Percentiles rank a stretch among this genome's conserved stretches.
phyloP scores from a whole-genome alignment of 768 basidiomycete species.

The Lactarius akahatsu region DNA sequence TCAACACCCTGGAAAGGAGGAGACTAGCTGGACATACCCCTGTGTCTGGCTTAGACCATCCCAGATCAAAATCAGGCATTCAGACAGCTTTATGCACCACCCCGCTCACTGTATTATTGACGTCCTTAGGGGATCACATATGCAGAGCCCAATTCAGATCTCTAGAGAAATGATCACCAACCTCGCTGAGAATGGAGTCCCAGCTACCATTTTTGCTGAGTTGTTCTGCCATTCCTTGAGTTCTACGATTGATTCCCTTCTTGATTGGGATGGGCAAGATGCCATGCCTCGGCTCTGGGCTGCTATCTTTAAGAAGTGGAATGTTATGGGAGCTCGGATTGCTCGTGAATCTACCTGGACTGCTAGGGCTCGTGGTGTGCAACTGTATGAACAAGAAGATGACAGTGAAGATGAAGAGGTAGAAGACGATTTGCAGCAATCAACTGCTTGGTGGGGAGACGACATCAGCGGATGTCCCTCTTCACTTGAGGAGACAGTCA shows the following conservation, averaged over 20 bases:
- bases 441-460: constrained; percentile 72
- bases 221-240: constrained; percentile 31
- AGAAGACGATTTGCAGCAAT: constrained; percentile 37
- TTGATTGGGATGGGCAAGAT: constrained; percentile 29
- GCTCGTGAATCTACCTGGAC: constrained; percentile 31
- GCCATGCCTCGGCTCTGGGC: constrained; percentile 32
- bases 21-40: constrained; percentile 24
- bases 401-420: constrained; percentile 32
- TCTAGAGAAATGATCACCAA: constrained; percentile 62
- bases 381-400: constrained; percentile 29
- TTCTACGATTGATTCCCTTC: constrained; percentile 32
- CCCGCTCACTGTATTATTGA: constrained; percentile 51
- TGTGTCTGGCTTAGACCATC: constrained; percentile 35
- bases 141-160: constrained; percentile 47
- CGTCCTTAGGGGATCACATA: constrained; percentile 51
- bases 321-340: constrained; percentile 31
- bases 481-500: constrained; percentile 57
- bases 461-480: constrained; percentile 60
- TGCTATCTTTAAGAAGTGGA: constrained; percentile 30
- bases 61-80: constrained; percentile 40
- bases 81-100: constrained; percentile 36
- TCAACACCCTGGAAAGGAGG: constrained; percentile 29
- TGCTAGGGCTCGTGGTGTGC: constrained; percentile 34
- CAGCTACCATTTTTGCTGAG: constrained; percentile 40
- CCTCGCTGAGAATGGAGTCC: constrained; percentile 63